Evolutionary conservation across 2,329 filamentous ascomycete species (phyloP).

Genomic region (Fusarium caatingaense): DNA sequence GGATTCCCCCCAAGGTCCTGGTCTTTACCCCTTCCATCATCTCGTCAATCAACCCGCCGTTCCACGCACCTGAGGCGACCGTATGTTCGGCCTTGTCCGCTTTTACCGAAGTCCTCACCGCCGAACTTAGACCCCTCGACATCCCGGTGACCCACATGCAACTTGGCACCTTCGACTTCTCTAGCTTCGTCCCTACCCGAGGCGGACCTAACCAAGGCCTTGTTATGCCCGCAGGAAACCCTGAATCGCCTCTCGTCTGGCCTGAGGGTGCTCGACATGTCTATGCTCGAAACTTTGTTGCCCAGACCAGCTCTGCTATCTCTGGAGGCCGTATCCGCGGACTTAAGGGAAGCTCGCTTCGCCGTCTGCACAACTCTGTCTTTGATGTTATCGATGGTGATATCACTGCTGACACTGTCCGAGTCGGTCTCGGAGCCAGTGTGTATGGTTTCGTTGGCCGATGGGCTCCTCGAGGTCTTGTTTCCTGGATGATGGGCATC

Average conservation of each 20-base stretch:
- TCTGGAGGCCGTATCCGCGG: constrained; percentile 68
- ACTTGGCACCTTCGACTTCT: constrained; percentile 90
- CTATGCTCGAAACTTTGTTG: constrained; percentile 72
- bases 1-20: constrained; percentile 73
- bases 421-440: constrained; percentile 85
- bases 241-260: constrained; percentile 69
- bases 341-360: constrained; percentile 75
- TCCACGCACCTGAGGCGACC: constrained; percentile 86
- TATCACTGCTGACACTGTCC: constrained; percentile 71
- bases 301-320: constrained; percentile 66
- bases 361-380: constrained; percentile 85
- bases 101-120: constrained; percentile 82
- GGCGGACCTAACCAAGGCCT: constrained; percentile 52
- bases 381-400: constrained; percentile 86
- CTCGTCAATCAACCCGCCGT: constrained; percentile 81
- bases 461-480: constrained; percentile 79
- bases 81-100: constrained; percentile 88
- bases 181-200: constrained; percentile 67
- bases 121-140: constrained; percentile 79
- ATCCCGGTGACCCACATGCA: constrained; percentile 89
- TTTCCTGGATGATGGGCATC: constrained; percentile 95
- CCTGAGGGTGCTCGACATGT: constrained; percentile 67
- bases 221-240: constrained; percentile 55
- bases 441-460: constrained; percentile 87
- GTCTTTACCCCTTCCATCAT: constrained; percentile 85